phyloP scores from a whole-genome alignment of 1,284 basidiomycete genomes.

The Ganoderma leucocontextum region DNA sequence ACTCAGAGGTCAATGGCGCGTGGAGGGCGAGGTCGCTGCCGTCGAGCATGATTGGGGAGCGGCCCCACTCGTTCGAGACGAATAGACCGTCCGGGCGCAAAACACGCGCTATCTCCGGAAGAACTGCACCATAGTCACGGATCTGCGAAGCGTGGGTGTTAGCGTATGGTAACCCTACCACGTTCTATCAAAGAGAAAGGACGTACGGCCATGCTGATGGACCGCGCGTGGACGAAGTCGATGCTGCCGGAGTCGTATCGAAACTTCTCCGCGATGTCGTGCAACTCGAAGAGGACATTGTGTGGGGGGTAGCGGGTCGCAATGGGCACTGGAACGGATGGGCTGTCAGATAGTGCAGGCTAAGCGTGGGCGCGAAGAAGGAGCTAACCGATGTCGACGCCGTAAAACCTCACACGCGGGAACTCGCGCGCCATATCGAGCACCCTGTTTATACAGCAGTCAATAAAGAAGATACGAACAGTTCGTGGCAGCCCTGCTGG shows the following conservation, averaged over 20 bases:
- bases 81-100: conserved; percentile 72
- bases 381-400: conserved; percentile 72
- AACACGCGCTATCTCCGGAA: conserved; percentile 65
- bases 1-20: conserved; percentile 38
- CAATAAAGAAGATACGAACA: conserved; percentile 3
- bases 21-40: conserved; percentile 41
- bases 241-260: conserved; percentile 59
- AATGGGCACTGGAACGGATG: conserved; percentile 64
- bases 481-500: conserved; percentile 11
- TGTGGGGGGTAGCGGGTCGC: conserved; percentile 62
- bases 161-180: neutral
- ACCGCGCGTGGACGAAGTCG: conserved; percentile 71
- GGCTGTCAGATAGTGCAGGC: conserved; percentile 10
- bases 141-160: conserved; percentile 46
- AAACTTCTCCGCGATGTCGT: conserved; percentile 60
- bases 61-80: conserved; percentile 67
- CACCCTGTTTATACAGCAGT: conserved; percentile 54
- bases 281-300: conserved; percentile 71
- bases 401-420: conserved; percentile 68
- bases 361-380: conserved; percentile 22
- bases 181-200: neutral
- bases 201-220: conserved; percentile 63
- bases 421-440: conserved; percentile 75
- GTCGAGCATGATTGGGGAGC: conserved; percentile 49
- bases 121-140: conserved; percentile 55